phyloP scores from a whole-genome alignment of 331 rosid genomes.

The Malus hybrid region DNA sequence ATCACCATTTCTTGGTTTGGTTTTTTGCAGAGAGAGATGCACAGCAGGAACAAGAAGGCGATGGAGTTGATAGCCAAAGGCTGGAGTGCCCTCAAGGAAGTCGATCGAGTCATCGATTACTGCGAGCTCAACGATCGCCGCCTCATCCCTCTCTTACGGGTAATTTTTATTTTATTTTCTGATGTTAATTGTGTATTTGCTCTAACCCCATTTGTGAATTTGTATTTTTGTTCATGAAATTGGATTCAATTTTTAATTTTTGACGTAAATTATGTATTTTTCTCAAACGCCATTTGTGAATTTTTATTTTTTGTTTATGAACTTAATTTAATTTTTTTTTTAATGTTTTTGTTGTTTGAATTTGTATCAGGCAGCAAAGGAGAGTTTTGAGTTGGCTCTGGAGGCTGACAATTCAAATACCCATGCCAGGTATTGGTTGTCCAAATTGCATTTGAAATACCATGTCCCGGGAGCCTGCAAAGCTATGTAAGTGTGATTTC shows the following conservation, averaged over 20 bases:
- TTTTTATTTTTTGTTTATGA: neutral
- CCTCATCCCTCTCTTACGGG: constrained; percentile 77
- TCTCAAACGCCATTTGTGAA: neutral
- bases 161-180: neutral
- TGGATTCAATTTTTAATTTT: neutral
- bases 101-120: constrained; percentile 83
- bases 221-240: too few relatives aligned
- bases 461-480: constrained; percentile 78
- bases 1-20: neutral
- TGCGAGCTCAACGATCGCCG: constrained; percentile 73
- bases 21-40: constrained; percentile 55
- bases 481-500: constrained; percentile 50
- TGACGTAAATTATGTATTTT: too few relatives aligned
- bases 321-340: neutral
- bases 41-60: constrained; percentile 79
- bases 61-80: constrained; percentile 83
- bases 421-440: constrained; percentile 85
- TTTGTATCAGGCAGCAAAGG: constrained; percentile 61
- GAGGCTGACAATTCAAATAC: constrained; percentile 75
- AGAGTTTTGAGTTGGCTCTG: constrained; percentile 84
- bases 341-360: neutral
- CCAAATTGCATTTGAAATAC: constrained; percentile 82
- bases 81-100: constrained; percentile 81
- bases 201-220: neutral
- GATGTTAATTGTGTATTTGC: neutral